A percentile compares a stretch with the other conserved stretches of the same genome.
These are phyloP conservation scores for Gnaphalium uliginosum DNA, from an alignment of 129 eudicot genomes.

Conservation along the genomic window DNA sequence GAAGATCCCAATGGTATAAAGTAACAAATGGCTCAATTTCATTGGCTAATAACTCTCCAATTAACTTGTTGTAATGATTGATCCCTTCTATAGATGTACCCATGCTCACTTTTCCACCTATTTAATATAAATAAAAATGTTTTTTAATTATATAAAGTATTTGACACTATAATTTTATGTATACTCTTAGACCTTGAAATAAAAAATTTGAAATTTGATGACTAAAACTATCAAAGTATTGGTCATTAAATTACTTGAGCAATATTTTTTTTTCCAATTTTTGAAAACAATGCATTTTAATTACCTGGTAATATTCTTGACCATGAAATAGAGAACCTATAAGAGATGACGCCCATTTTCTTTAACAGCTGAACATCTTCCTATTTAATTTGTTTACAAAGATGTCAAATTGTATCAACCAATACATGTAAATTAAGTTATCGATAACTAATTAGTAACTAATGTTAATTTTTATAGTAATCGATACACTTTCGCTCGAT, in stretches of 20 bases:
- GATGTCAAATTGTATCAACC: no score
- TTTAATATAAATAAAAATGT: background rate
- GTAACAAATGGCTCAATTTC: constrained; percentile 41
- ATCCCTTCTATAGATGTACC: constrained; percentile 44
- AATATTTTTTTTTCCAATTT: no score
- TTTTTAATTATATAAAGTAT: background rate
- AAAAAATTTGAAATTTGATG: no score
- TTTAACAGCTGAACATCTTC: constrained; percentile 41
- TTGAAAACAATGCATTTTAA: background rate
- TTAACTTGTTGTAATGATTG: constrained; percentile 38
- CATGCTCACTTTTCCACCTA: constrained; percentile 44
- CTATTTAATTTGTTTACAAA: constrained; percentile 19
- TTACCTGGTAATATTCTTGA: constrained; percentile 47
- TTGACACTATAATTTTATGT: background rate
- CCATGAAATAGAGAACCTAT: constrained; percentile 51
- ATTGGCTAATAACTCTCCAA: constrained; percentile 38
- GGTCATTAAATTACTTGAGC: background rate
- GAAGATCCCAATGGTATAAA: constrained; percentile 42
- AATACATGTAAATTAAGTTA: no score
- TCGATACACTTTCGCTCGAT: no score
- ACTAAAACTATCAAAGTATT: background rate
- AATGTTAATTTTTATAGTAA: no score
- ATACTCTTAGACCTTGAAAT: no score
- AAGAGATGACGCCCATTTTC: constrained; percentile 37
- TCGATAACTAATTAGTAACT: no score